These are phyloP conservation scores for Aspergillus persii DNA, from an alignment of 2,329 filamentous ascomycete species.

Conservation along the genomic window DNA sequence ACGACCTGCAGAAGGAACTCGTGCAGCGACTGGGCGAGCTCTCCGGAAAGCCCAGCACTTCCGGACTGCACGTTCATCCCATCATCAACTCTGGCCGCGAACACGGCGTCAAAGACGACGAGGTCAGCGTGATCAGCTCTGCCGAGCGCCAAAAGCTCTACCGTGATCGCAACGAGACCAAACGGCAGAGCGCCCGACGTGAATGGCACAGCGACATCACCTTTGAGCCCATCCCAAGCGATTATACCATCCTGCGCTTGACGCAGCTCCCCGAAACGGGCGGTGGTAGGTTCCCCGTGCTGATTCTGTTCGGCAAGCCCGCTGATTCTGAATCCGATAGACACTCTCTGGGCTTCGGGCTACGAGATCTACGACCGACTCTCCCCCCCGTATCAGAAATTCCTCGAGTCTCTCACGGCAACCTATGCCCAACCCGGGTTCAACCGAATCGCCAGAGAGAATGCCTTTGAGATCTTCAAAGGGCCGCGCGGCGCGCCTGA, in stretches of 20 bases:
- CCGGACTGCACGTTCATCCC: conserved; percentile 48
- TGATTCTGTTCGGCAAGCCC: no score
- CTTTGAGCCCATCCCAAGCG: conserved; percentile 48
- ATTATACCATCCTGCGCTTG: conserved; percentile 49
- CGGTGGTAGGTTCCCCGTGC: conserved; percentile 31
- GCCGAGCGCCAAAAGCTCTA: conserved; percentile 40
- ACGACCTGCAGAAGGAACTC: conserved; percentile 54
- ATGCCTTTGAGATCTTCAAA: conserved; percentile 29
- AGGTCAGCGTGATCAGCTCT: conserved; percentile 51
- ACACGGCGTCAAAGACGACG: conserved; percentile 47
- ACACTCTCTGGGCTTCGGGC: conserved; percentile 46
- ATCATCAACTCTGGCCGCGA: conserved; percentile 50
- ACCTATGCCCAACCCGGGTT: conserved; percentile 33
- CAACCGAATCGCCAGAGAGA: conserved; percentile 29
- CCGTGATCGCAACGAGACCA: conserved; percentile 29
- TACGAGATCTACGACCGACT: conserved; percentile 46
- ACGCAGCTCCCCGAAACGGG: conserved; percentile 43
- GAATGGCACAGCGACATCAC: conserved; percentile 53
- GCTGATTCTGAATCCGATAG: conserved; percentile 14
- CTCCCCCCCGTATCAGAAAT: conserved; percentile 37
- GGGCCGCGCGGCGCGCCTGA: conserved; percentile 51
- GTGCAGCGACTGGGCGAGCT: conserved; percentile 50
- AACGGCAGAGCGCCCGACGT: conserved; percentile 29
- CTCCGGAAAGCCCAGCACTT: conserved; percentile 47
- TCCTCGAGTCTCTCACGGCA: conserved; percentile 42